These are phyloP conservation scores for Colletotrichum tofieldiae DNA, from an alignment of 2,329 filamentous ascomycete genomes.

Conservation along the genomic window DNA sequence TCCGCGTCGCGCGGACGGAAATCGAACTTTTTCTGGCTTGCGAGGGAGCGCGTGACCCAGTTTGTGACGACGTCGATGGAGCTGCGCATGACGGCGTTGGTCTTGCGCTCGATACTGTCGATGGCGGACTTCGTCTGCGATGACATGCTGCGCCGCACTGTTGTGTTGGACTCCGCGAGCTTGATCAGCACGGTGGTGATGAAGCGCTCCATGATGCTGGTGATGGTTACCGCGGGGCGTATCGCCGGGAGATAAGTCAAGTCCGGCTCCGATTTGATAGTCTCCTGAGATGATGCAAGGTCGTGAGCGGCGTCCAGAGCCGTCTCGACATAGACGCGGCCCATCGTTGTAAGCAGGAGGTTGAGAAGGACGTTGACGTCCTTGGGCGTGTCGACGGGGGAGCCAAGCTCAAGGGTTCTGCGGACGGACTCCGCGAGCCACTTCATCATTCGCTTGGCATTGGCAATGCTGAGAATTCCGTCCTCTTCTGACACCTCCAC, in stretches of 20 bases:
- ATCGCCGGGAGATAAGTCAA: slow-evolving; percentile 86
- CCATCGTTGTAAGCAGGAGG: slow-evolving; percentile 89
- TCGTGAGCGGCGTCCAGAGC: slow-evolving; percentile 80
- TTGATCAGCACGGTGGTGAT: slow-evolving; percentile 92
- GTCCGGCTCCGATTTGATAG: slow-evolving; percentile 87
- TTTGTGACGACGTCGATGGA: slow-evolving; percentile 79
- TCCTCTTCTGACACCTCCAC: slow-evolving; percentile 94
- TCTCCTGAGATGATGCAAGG: slow-evolving; percentile 82
- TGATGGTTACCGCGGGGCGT: slow-evolving; percentile 87
- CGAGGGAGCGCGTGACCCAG: slow-evolving; percentile 81
- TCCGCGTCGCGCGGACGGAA: slow-evolving; percentile 90
- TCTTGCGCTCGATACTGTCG: slow-evolving; percentile 87
- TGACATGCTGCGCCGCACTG: slow-evolving; percentile 90
- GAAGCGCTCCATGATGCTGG: slow-evolving; percentile 93
- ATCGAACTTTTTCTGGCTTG: slow-evolving; percentile 88
- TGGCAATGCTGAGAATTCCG: slow-evolving; percentile 84
- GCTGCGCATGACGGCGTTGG: slow-evolving; percentile 72
- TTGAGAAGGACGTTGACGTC: slow-evolving; percentile 90
- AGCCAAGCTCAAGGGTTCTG: slow-evolving; percentile 90
- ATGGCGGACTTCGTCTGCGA: slow-evolving; percentile 83
- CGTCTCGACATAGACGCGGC: slow-evolving; percentile 83
- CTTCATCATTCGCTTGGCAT: slow-evolving; percentile 97
- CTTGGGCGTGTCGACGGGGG: slow-evolving; percentile 90
- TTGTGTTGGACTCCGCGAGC: slow-evolving; percentile 90
- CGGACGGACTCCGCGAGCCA: slow-evolving; percentile 98